Conservation (phyloP, 768 basidiomycete species). For the Boletus sensibilis region DNA sequence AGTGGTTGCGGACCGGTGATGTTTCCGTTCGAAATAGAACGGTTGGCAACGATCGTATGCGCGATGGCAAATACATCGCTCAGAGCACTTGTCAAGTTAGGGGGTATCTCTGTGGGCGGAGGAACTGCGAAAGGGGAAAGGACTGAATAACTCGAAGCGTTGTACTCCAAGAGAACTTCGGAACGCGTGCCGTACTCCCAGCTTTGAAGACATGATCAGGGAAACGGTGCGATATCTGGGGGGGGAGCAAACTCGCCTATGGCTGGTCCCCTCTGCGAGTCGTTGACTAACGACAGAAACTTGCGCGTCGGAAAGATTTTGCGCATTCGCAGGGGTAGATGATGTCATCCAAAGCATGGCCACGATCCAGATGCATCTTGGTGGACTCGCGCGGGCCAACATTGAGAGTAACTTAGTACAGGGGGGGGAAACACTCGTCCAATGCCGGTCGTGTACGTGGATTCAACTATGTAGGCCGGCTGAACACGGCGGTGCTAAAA, state of each 20-base stretch:
- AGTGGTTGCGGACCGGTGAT: constrained; percentile 57
- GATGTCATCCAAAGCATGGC: constrained; percentile 6
- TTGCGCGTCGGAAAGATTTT: constrained; percentile 37
- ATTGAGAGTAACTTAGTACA: neutral
- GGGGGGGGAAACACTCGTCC: too few species aligned
- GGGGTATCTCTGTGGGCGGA: constrained; percentile 27
- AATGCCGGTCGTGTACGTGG: neutral
- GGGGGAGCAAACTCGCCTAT: constrained; percentile 33
- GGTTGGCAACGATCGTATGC: constrained; percentile 45
- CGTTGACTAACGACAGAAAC: constrained; percentile 36
- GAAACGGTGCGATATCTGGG: neutral
- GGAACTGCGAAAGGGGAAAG: constrained; percentile 31
- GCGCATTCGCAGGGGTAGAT: constrained; percentile 20
- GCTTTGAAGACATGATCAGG: constrained; percentile 25
- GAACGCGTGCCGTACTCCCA: constrained; percentile 56
- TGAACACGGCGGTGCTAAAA: neutral
- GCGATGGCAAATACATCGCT: constrained; percentile 59
- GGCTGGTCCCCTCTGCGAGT: constrained; percentile 41
- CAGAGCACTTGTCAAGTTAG: constrained; percentile 35
- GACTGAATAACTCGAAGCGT: constrained; percentile 47
- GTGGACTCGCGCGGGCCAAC: neutral
- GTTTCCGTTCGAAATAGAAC: constrained; percentile 42
- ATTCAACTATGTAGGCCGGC: too few species aligned
- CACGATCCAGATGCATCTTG: neutral
- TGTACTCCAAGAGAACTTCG: constrained; percentile 50